Conservation (phyloP, 768 basidiomycete genomes). For the Hemileccinum rubropunctum region DNA sequence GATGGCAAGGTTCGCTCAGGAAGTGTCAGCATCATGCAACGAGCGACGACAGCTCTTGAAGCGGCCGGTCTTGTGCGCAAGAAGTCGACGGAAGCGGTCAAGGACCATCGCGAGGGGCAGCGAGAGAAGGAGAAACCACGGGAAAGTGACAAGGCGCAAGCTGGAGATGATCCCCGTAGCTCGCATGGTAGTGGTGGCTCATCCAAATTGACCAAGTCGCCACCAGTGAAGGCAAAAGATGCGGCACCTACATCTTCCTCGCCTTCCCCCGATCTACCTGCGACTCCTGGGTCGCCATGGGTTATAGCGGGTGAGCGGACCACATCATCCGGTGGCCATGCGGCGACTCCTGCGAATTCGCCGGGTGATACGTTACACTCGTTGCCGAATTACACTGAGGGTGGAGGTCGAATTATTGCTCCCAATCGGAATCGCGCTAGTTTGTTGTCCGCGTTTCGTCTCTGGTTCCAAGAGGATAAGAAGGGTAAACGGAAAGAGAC, state of each 20-base stretch:
- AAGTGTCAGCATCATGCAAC: conserved; percentile 94
- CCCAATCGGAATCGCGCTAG: conserved; percentile 70
- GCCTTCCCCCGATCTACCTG: conserved; percentile 40
- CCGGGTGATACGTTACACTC: conserved; percentile 51
- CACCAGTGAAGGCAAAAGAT: conserved; percentile 55
- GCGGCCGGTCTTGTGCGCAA: conserved; percentile 82
- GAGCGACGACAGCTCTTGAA: conserved; percentile 87
- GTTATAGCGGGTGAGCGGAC: conserved; percentile 52
- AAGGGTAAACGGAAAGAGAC: conserved; percentile 79
- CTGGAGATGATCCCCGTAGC: conserved; percentile 56
- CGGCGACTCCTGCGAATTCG: conserved; percentile 50
- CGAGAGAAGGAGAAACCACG: conserved; percentile 41
- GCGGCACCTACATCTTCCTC: conserved; percentile 46
- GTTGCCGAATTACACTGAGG: conserved; percentile 40
- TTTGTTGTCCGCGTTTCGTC: conserved; percentile 78
- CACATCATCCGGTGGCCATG: conserved; percentile 32
- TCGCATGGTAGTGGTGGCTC: conserved; percentile 65
- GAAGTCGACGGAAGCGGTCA: conserved; percentile 73
- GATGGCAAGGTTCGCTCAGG: conserved; percentile 70
- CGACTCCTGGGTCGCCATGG: conserved; percentile 68
- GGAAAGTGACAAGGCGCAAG: conserved; percentile 40
- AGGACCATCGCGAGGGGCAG: conserved; percentile 54
- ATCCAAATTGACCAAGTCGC: conserved; percentile 63
- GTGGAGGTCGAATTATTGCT: conserved; percentile 31
- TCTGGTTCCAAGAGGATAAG: conserved; percentile 91